Evolutionary conservation across 2,329 filamentous ascomycete species (phyloP), one percentile per base, ranked within the genome.

Genomic region (Beauveria brongniartii): DNA sequence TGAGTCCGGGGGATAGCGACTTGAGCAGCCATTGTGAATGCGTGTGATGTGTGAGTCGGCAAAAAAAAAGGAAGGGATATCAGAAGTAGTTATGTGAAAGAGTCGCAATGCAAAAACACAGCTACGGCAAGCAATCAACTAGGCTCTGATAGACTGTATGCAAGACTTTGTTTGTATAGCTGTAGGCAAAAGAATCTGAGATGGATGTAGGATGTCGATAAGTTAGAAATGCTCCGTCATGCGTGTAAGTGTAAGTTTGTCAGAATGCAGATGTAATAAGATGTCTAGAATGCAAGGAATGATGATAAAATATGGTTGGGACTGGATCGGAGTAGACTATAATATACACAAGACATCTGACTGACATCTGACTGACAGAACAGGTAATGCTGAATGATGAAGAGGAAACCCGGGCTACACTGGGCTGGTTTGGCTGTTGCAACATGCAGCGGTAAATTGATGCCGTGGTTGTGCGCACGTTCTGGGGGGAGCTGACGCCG

Each of bases 1-100:
- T 62, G 60, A 2, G 47, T 59, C n/a, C 54, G 28, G 48, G 60
- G 60, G 14, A 62, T n/a, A 41, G 50, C 48, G 48, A 59, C 56
- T 47, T 56, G 54, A 20, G 60, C 52, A 28, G 59, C 44, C 59
- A 61, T 61, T 54, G 54, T 52, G 46, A 47, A 40, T 40, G 54
- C n/a, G 22, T 47, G 37, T 61, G 30, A 22, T 24, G 16, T 61
- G 44, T 34, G 7, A 50, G 30, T 24, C 7, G 37, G 8, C 7
- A 43, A 20, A 28, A 43, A 7, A 47, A 47, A 44, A 34, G 18
- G 20, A 28, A 51, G n/a, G 12, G 30, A 20, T 6, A 10, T n/a
- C 5, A 28, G 16, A 46, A 22, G 28, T 22, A 2, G 24, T 44
- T 28, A 44, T 16, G 40, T 26, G 18, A 43, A 18, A 10, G 47